Evolutionary conservation across 106 monocot genomes (phyloP), one percentile per base, ranked within the genome.

Genomic region (Triglochin maritima): DNA sequence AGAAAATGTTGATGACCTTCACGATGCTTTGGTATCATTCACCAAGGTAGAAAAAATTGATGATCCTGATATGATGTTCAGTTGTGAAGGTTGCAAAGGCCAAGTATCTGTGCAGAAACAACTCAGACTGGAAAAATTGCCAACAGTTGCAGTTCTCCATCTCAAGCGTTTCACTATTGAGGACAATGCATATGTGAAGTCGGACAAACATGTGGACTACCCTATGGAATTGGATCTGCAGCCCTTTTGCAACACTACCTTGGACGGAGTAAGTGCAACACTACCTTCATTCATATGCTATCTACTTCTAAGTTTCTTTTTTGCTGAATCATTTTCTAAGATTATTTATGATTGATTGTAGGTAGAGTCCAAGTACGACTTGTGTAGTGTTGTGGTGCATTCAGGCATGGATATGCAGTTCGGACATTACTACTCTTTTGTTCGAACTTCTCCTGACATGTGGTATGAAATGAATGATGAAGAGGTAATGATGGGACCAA

Each of bases 341-440:
- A 62, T 11, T 48, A 64, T 63, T 17, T 29, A 45, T 67, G 44
- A 6, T 9, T 56, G 60, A 17, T 12, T 59, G 7, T 77, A 88
- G 84, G 79, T 67, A 62, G 72, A 80, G 13, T 65, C 67, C 46
- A 69, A 65, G 16, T 89, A 85, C 53, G 82, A 89, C 43, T 63
- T 89, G 44, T 85, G 85, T 71, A 85, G 77, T 10, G 67, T 89
- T 48, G 71, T 89, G 50, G 85, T 85, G 53, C 88, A 89, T 57
- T 7, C 4, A 48, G 88, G 88, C 17, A 17, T 5, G 4, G 4
- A n/a, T 5, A 29, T 57, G 51, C 6, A 58, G 46, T 78, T 4
- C 62, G 87, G 88, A 3, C 88, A 89, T 75, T 89, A 89, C 52
- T 78, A 75, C 17, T 78, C 77, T 50, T 66, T 9, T 13, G 54